Conservation (phyloP, 371 early-diverging fungal species). For the Mortierella sp. region DNA sequence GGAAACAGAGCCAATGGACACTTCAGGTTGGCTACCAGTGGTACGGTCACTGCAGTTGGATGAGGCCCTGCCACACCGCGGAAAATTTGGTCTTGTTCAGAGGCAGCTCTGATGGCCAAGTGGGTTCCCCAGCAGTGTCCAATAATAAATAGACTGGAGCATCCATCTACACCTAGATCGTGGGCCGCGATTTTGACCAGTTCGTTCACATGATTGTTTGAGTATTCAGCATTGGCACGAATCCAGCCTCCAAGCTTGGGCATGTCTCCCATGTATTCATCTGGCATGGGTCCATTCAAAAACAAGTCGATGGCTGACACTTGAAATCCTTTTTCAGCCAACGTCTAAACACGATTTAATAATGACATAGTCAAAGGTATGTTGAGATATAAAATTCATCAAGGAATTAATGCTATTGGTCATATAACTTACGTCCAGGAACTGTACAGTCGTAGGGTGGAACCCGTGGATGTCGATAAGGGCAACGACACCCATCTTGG, state of each 20-base stretch:
- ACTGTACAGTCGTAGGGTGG: conserved; percentile 29
- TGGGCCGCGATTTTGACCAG: conserved; percentile 29
- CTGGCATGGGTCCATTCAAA: conserved; percentile 25
- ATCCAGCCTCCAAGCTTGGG: conserved; percentile 26
- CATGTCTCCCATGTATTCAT: conserved; percentile 35
- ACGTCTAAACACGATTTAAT: neutral
- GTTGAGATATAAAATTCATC: no score
- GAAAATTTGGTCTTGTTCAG: conserved; percentile 18
- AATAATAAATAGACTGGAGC: conserved; percentile 21
- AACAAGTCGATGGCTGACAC: conserved; percentile 36
- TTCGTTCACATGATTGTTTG: conserved; percentile 17
- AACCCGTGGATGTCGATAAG: conserved; percentile 36
- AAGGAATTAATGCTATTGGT: neutral
- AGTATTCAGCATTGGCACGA: conserved; percentile 33
- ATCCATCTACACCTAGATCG: conserved; percentile 18
- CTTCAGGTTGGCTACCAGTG: conserved; percentile 21
- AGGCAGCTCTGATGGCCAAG: conserved; percentile 21
- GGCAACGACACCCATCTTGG: conserved; percentile 29
- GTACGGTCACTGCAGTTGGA: conserved; percentile 14
- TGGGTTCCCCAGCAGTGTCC: conserved; percentile 46
- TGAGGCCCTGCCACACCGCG: conserved; percentile 32
- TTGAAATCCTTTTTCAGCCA: conserved; percentile 32
- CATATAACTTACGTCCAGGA: conserved; percentile 17
- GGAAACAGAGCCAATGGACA: conserved; percentile 27
- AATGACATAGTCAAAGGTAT: neutral